Base-by-base conservation (phyloP, 2,329 filamentous ascomycete species). In the Diaporthe aspalathi region DNA sequence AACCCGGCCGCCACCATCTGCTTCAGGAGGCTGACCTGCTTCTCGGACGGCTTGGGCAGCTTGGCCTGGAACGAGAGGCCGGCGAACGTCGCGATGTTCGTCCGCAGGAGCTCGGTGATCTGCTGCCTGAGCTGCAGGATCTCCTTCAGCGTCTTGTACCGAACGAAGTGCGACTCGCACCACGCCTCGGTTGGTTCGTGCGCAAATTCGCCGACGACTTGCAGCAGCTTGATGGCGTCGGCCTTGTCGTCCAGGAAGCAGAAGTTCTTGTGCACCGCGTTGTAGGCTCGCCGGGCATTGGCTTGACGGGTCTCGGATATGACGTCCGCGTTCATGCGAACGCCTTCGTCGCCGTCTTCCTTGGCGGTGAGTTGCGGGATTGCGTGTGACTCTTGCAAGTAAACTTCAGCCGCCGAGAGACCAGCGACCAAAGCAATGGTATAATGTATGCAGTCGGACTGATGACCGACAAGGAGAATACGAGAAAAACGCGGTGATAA, bases 1-100 rank as follows among this genome's bases (percentile, higher is more conserved):
- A 98, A 98, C 1, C 95, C 96, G 0, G 94, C 92, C 0, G 95
- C 94, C 27, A 94, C 91, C 83, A 98, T 97, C 79, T 98, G 94
- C 80, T 97, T 97, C 35, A 99, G 85, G 0, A 94, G 90, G 57
- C 91, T 91, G 35, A 97, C 84, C 78, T 94, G 92, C 75, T 91
- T 92, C 8, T 90, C 83, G 0, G 89, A 88, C 0, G 90, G 90
- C 0, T 86, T 84, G 60, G 87, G 84, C 3, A 92, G 84, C 76
- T 85, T 87, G 38, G 90, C 88, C 68, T 86, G 81, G 74, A 87
- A 88, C 68, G 83, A 83, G 43, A 84, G 87, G 84, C 78, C 90
- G 79, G 79, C 88, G 81, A 83, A 95, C 75, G 82, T 87, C 73
- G 92, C 88, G 63, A 94, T 91, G 77, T 95, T 94, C 47, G 89